Percentiles rank a stretch among this genome's conserved stretches.
Evolutionary conservation across 2,329 filamentous ascomycete genomes (phyloP).

Genomic region (Neoarthrinium moseri): DNA sequence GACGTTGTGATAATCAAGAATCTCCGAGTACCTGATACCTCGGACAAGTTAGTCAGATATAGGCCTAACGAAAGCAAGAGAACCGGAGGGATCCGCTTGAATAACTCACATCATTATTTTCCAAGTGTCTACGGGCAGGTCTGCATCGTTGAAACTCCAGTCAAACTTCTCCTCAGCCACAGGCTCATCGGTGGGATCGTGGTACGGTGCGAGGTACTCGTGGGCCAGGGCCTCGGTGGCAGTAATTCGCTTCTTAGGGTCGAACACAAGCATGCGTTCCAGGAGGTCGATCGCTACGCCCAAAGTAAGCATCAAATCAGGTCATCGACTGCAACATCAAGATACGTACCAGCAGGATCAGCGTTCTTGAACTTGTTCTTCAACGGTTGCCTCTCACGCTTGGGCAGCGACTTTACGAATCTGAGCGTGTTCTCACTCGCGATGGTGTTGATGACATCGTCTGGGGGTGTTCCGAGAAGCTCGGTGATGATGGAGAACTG

Average conservation of each 20-base stretch:
- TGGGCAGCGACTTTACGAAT: slow-evolving; percentile 96
- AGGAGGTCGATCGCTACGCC: slow-evolving; percentile 80
- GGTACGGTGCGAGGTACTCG: slow-evolving; percentile 93
- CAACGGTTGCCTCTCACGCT: slow-evolving; percentile 86
- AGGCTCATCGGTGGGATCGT: slow-evolving; percentile 95
- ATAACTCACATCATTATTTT: slow-evolving; percentile 97
- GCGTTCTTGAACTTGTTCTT: slow-evolving; percentile 93
- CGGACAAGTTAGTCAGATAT: slow-evolving; percentile 19
- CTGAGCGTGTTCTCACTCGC: slow-evolving; percentile 96
- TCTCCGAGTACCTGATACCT: slow-evolving; percentile 85
- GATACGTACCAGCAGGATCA: slow-evolving; percentile 70
- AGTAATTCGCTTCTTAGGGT: slow-evolving; percentile 92
- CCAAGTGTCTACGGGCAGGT: slow-evolving; percentile 98
- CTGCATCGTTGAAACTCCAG: slow-evolving; percentile 99
- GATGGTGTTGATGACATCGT: slow-evolving; percentile 98
- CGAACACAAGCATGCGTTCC: slow-evolving; percentile 96
- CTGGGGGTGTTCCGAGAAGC: slow-evolving; percentile 89
- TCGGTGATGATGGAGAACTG: slow-evolving; percentile 99
- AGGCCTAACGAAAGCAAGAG: not conserved
- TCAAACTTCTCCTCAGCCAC: slow-evolving; percentile 97
- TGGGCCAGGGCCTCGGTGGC: slow-evolving; percentile 84
- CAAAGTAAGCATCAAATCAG: slow-evolving; percentile 23
- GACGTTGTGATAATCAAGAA: slow-evolving; percentile 97
- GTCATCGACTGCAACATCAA: not conserved
- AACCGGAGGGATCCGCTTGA: not conserved